Base-by-base conservation (phyloP, 2,329 filamentous ascomycete species). In the Stylonectria norvegica region DNA sequence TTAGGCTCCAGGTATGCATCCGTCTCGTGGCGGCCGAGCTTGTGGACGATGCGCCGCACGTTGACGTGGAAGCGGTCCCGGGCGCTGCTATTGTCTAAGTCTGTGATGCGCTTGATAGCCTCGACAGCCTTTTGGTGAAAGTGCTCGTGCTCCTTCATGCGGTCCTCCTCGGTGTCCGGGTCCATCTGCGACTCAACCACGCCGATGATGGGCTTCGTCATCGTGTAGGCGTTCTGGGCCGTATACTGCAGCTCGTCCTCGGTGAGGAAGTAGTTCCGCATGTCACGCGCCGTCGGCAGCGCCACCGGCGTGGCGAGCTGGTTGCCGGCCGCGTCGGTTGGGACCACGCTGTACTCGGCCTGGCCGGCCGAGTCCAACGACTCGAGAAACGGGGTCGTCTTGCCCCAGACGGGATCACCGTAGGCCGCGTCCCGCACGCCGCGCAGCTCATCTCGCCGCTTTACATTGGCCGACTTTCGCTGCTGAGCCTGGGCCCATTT, bases 21-120 rank as follows among this genome's bases (percentile, higher is more conserved):
- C 2, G 93, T 98, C 54, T 85, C 81, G 72, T 98, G 93, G 35
- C 93, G 82, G 35, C 93, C 93, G 58, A 98, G 96, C 3, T 81
- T 83, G 45, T 90, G 79, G 51, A 98, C 78, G 64, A 90, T 94
- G 47, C 89, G 83, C 53, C 83, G 77, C 53, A 91, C 84, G 61
- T 96, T 96, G 59, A 86, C 81, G 53, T 89, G 83, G 54, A 83
- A 81, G 37, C 81, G 79, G 58, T 95, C 88, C 64, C 85, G 85
- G 52, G 79, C 82, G 63, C 79, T 91, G 55, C 81, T 84, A 57
- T 94, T 89, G 28, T 77, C 75, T 39, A 98, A 70, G 30, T 79
- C 77, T 1, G 88, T 78, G 62, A 98, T 96, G 40, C 90, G 83
- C 49, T 75, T 70, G 49, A 98, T 73, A 8, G 89, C 93, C 52